These are phyloP conservation scores for Yarrowia divulgata DNA, from an alignment of 805 yeast species.

Conservation along the genomic window DNA sequence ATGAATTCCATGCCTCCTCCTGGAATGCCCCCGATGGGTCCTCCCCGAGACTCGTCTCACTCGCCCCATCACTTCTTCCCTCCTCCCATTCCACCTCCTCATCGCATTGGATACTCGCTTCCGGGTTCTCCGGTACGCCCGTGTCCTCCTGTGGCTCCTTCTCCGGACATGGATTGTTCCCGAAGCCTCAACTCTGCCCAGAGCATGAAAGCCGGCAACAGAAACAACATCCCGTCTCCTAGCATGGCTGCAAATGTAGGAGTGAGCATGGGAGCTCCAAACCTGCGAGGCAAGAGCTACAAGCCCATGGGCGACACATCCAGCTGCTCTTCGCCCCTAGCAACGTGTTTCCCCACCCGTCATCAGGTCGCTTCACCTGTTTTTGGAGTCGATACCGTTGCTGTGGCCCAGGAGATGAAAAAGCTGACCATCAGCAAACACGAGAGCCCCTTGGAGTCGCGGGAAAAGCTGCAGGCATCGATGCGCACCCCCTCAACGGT, in stretches of 20 bases:
- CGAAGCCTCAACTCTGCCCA: conserved; percentile 26
- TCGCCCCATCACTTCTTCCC: conserved; percentile 23
- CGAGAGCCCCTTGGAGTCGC: conserved; percentile 32
- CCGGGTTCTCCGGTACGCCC: conserved; percentile 30
- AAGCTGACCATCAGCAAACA: conserved; percentile 41
- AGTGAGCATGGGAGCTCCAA: neutral
- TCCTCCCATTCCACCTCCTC: conserved; percentile 21
- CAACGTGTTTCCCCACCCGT: conserved; percentile 8
- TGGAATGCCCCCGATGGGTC: conserved; percentile 9
- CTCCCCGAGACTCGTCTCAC: conserved; percentile 7
- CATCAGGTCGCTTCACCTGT: conserved; percentile 14
- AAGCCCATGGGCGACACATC: conserved; percentile 19
- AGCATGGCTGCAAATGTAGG: conserved; percentile 3
- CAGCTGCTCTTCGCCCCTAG: conserved; percentile 14
- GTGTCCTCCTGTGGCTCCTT: conserved; percentile 1
- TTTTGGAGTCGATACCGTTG: neutral
- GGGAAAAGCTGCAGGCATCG: conserved; percentile 37
- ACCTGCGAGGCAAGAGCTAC: conserved; percentile 20
- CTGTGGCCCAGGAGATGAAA: conserved; percentile 40
- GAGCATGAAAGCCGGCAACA: neutral
- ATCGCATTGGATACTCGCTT: conserved; percentile 14
- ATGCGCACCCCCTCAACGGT: conserved; percentile 36
- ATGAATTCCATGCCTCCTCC: conserved; percentile 10
- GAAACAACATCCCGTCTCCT: conserved; percentile 16
- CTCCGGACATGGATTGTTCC: conserved; percentile 25